Evolutionary conservation across 768 basidiomycete species (phyloP).

Genomic region (Podaxis sp.): DNA sequence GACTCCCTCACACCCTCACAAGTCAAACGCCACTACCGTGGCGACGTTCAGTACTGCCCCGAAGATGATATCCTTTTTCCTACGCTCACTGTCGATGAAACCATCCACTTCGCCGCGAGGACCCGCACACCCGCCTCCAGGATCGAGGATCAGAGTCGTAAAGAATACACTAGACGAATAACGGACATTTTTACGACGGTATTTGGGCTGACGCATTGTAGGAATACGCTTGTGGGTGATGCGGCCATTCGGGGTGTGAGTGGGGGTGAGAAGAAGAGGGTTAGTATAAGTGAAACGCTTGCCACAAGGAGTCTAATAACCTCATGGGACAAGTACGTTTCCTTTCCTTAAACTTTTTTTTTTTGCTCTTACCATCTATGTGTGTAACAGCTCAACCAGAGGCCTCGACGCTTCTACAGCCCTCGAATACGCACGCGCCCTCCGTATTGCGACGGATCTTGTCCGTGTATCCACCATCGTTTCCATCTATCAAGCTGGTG

Average conservation of each 20-base stretch:
- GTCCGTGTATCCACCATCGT: slow-evolving; percentile 56
- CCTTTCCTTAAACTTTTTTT: not conserved
- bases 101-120: slow-evolving; percentile 63
- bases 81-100: slow-evolving; percentile 75
- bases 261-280: slow-evolving; percentile 78
- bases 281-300: slow-evolving; percentile 56
- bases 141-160: slow-evolving; percentile 34
- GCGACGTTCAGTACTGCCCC: slow-evolving; percentile 77
- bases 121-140: slow-evolving; percentile 63
- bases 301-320: slow-evolving; percentile 57
- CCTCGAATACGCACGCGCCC: slow-evolving; percentile 63
- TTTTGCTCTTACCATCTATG: not conserved
- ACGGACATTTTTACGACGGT: slow-evolving; percentile 58
- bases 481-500: slow-evolving; percentile 82
- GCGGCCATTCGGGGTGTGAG: slow-evolving; percentile 70
- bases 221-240: slow-evolving; percentile 74
- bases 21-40: slow-evolving; percentile 61
- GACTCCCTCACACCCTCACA: slow-evolving; percentile 68
- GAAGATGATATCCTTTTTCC: slow-evolving; percentile 88
- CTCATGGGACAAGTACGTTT: slow-evolving; percentile 72
- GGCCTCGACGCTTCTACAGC: slow-evolving; percentile 70
- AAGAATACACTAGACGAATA: slow-evolving; percentile 37
- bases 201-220: slow-evolving; percentile 72
- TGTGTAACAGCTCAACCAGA: slow-evolving; percentile 51
- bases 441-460: slow-evolving; percentile 63